Base-by-base conservation (phyloP, 139 green algal species). In the Haematococcus sp. region DNA sequence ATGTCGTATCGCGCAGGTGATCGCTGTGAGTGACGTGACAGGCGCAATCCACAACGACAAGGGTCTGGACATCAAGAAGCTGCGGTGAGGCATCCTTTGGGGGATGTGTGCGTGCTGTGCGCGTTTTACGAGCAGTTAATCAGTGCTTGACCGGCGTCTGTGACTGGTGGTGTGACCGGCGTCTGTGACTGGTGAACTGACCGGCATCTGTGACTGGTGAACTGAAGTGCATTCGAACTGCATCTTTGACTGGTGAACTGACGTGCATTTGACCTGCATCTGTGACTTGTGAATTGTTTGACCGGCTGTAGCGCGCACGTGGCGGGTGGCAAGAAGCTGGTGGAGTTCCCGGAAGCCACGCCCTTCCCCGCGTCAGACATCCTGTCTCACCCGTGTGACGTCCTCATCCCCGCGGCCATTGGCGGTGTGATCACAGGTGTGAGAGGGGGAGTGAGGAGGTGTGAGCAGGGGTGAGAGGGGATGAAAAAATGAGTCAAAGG, bases 331-430 rank as follows among this genome's bases (percentile, higher is more conserved):
- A 79, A 75, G 51, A 56, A 68, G 3, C 73, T 89, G 40, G n/a
- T 54, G 7, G 54, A 70, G 13, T 88, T 88, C 43, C 51, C 77
- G 13, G 86, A 75, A 5, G 83, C 64, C 52, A 73, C 19, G 3
- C 9, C 70, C 0, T 76, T 92, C 11, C 64, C 64, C 30, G 84
- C 85, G 40, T 40, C 83, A 76, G 17, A 79, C 31, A 78, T 85
- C 74, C 70, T 85, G 17, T 44, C 46, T 19, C 72, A 58, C 17
- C 84, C 82, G 0, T 98, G 93, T 77, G 92, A 98, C 52, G 89
- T 98, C 56, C 85, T 97, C 33, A 89, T 98, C n/a, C 93, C 93
- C 2, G 93, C 93, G 0, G 93, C 93, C 20, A 71, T 80, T n/a
- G 74, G 74, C 3, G 74, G 74, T 27, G 74, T 80, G 25, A 82